These are phyloP conservation scores for Neohortaea acidophila DNA, from an alignment of 495 filamentous ascomycete species.

Conservation along the genomic window DNA sequence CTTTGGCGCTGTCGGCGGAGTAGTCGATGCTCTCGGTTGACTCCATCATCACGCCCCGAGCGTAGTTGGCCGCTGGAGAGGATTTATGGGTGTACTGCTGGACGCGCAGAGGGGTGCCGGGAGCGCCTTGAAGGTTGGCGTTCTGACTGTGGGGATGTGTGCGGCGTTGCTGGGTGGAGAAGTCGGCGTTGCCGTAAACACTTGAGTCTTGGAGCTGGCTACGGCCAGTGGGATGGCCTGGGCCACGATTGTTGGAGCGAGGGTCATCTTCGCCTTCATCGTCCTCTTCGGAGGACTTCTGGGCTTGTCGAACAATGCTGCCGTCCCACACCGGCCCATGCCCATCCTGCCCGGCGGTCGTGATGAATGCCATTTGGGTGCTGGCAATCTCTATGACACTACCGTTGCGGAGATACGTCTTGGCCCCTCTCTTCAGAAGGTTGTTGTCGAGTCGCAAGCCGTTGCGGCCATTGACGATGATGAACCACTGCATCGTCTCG, in stretches of 20 bases:
- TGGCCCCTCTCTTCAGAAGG: slow-evolving; percentile 47
- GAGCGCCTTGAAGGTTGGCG: slow-evolving; percentile 4
- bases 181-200: background rate
- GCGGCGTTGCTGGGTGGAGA: slow-evolving; percentile 9
- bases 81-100: slow-evolving; percentile 12
- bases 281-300: slow-evolving; percentile 20
- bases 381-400: slow-evolving; percentile 81
- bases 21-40: slow-evolving; percentile 72
- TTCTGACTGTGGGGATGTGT: slow-evolving; percentile 16
- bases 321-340: slow-evolving; percentile 16
- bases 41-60: slow-evolving; percentile 57
- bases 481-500: slow-evolving; percentile 53
- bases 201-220: slow-evolving; percentile 5
- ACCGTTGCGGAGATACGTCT: slow-evolving; percentile 56
- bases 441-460: slow-evolving; percentile 66
- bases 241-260: slow-evolving; percentile 2
- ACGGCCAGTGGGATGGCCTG: slow-evolving; percentile 8
- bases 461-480: slow-evolving; percentile 78
- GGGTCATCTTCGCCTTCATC: slow-evolving; percentile 19
- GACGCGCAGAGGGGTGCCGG: slow-evolving; percentile 16
- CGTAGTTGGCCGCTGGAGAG: slow-evolving; percentile 29
- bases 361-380: slow-evolving; percentile 94
- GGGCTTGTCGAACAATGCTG: slow-evolving; percentile 17
- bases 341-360: slow-evolving; percentile 35
- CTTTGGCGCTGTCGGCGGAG: slow-evolving; percentile 61